Percentiles rank a stretch among this genome's conserved stretches.
Evolutionary conservation across 2,329 filamentous ascomycete genomes (phyloP).

Genomic region (Nannizziopsis barbatae): DNA sequence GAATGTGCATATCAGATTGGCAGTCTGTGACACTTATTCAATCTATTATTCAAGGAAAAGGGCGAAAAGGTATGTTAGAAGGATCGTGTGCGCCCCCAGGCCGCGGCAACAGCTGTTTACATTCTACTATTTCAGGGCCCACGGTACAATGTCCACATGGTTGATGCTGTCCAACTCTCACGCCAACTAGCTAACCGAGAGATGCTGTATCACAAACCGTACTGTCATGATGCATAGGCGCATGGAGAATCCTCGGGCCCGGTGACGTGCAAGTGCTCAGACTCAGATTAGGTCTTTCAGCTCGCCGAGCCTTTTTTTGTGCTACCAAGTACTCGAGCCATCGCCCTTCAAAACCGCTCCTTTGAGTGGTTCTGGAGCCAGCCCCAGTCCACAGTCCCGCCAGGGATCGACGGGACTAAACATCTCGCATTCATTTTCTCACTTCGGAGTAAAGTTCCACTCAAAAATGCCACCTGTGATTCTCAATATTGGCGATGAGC

Average conservation of each 20-base stretch:
- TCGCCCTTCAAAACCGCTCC: too few species aligned
- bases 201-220: not conserved
- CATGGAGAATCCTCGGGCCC: not conserved
- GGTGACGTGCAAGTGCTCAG: not conserved
- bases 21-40: not conserved
- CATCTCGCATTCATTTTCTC: too few species aligned
- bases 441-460: too few species aligned
- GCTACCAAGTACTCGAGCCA: too few species aligned
- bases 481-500: too few species aligned
- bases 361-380: too few species aligned
- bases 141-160: not conserved
- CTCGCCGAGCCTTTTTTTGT: too few species aligned
- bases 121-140: not conserved
- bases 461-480: too few species aligned
- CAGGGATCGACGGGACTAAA: too few species aligned
- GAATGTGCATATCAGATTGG: conserved; percentile 2
- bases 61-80: not conserved
- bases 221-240: conserved; percentile 1
- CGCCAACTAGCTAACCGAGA: not conserved
- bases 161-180: not conserved
- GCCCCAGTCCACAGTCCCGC: too few species aligned
- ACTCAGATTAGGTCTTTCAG: not conserved
- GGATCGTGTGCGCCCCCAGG: not conserved
- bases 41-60: conserved; percentile 2
- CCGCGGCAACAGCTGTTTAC: not conserved